phyloP scores from a whole-genome alignment of 2,329 filamentous ascomycete genomes.

The Epichloe gansuensis region DNA sequence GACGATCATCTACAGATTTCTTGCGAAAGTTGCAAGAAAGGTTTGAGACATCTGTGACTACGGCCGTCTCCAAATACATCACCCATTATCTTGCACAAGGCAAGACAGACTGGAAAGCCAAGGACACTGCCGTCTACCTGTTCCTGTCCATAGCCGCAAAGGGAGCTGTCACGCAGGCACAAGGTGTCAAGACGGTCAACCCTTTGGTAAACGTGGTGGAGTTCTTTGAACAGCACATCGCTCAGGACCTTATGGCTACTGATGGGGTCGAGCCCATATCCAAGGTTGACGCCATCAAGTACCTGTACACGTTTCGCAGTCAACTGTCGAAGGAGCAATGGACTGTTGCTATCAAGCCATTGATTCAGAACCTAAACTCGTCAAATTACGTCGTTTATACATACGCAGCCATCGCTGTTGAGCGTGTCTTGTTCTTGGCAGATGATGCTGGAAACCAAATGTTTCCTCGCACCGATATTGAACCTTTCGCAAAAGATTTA shows the following conservation, averaged over 20 bases:
- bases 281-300: constrained; percentile 97
- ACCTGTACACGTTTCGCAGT: constrained; percentile 90
- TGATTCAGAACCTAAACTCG: constrained; percentile 83
- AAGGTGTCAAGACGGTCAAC: constrained; percentile 87
- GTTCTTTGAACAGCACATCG: constrained; percentile 89
- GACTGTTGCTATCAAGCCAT: constrained; percentile 74
- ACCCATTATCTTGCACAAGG: constrained; percentile 72
- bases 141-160: constrained; percentile 92
- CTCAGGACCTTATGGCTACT: constrained; percentile 67
- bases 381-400: constrained; percentile 95
- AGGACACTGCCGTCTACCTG: constrained; percentile 95
- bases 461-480: constrained; percentile 67
- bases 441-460: constrained; percentile 64
- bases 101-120: constrained; percentile 84
- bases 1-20: constrained; percentile 90
- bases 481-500: constrained; percentile 72
- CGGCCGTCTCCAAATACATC: constrained; percentile 78
- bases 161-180: constrained; percentile 71
- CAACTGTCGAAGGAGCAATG: constrained; percentile 87
- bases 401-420: constrained; percentile 93
- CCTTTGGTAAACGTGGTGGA: constrained; percentile 77
- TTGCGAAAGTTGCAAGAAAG: constrained; percentile 76
- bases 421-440: constrained; percentile 75
- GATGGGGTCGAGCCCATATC: constrained; percentile 65
- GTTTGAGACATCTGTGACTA: constrained; percentile 75